Evolutionary conservation across 768 basidiomycete species (phyloP).

Genomic region (Lentinula guzmanii): DNA sequence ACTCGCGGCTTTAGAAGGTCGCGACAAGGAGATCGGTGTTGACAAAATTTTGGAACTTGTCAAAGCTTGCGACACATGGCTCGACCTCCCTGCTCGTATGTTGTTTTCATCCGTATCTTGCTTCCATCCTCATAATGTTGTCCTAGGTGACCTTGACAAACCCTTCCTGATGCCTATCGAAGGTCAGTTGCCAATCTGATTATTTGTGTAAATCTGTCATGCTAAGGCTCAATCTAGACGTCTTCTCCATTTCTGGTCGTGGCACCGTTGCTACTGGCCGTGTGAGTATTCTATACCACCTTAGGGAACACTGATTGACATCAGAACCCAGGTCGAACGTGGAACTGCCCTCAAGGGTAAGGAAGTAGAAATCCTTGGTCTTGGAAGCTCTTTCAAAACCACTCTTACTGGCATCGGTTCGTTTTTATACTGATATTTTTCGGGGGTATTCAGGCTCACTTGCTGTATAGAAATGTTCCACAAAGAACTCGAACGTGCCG

Average conservation of each 20-base stretch:
- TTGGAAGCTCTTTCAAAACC: constrained; percentile 79
- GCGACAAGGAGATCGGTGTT: constrained; percentile 72
- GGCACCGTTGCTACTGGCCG: constrained; percentile 97
- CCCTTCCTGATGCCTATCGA: constrained; percentile 96
- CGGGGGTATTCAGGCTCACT: background rate
- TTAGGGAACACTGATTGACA: background rate
- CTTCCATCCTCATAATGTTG: background rate
- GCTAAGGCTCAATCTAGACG: constrained; percentile 38
- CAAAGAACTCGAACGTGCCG: constrained; percentile 96
- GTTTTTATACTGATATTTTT: constrained; percentile 15
- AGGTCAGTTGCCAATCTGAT: constrained; percentile 32
- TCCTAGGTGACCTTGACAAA: constrained; percentile 87
- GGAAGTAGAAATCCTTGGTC: constrained; percentile 91
- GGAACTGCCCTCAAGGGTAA: constrained; percentile 86
- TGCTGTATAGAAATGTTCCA: constrained; percentile 88
- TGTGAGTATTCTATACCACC: constrained; percentile 34
- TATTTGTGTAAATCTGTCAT: background rate
- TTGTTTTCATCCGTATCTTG: constrained; percentile 20
- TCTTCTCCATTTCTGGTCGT: constrained; percentile 97
- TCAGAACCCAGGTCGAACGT: constrained; percentile 67
- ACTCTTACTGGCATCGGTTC: constrained; percentile 90
- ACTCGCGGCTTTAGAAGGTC: constrained; percentile 87
- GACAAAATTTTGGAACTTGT: constrained; percentile 80
- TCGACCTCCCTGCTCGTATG: constrained; percentile 84
- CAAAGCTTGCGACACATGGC: constrained; percentile 87